These are phyloP conservation scores for Yamadazyma sp. DNA, from an alignment of 1,139 yeast genomes.

Conservation along the genomic window DNA sequence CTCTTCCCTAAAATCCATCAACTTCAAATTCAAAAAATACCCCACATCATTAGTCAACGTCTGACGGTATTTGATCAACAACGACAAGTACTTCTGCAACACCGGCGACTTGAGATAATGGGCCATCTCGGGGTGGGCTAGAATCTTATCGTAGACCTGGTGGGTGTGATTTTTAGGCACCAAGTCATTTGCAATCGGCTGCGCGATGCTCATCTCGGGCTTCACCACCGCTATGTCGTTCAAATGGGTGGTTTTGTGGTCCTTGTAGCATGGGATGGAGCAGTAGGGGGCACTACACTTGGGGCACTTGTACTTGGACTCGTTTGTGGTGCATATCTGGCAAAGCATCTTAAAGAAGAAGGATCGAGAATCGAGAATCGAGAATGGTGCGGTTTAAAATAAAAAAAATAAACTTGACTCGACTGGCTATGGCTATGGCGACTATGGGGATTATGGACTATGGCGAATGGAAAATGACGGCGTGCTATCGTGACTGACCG, in stretches of 20 bases:
- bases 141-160: conserved; percentile 15
- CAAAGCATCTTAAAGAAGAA: conserved; percentile 26
- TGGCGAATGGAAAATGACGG: too few species aligned
- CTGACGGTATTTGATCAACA: conserved; percentile 12
- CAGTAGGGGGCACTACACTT: conserved; percentile 50
- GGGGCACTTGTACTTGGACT: conserved; percentile 63
- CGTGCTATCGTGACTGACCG: too few species aligned
- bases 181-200: not conserved
- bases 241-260: not conserved
- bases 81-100: conserved; percentile 14
- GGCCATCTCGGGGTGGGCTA: conserved; percentile 38
- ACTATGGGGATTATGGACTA: too few species aligned
- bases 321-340: conserved; percentile 40
- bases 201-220: not conserved
- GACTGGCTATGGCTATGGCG: too few species aligned
- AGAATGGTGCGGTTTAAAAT: too few species aligned
- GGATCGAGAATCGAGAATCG: too few species aligned
- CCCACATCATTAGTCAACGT: conserved; percentile 40
- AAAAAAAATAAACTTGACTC: too few species aligned
- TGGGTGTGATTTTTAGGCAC: conserved; percentile 2
- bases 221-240: not conserved
- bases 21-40: conserved; percentile 58
- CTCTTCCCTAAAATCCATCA: conserved; percentile 58
- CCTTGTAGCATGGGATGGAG: conserved; percentile 58
- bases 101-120: conserved; percentile 14